These are phyloP conservation scores for Plectosphaerella plurivora DNA, from an alignment of 2,329 filamentous ascomycete species.

Conservation along the genomic window DNA sequence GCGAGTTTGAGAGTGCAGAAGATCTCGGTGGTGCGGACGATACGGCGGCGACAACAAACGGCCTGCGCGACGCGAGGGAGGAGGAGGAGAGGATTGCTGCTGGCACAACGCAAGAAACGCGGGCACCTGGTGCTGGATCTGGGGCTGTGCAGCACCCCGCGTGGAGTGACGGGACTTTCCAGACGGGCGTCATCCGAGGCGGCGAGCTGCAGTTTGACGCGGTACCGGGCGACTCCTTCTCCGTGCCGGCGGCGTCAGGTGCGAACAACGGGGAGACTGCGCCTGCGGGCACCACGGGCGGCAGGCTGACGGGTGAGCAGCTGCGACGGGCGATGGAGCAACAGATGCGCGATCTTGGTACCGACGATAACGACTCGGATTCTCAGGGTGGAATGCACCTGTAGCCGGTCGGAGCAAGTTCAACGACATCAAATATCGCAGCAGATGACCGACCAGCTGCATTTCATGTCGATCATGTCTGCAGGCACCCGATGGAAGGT, in stretches of 20 bases:
- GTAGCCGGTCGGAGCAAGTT: slow-evolving; percentile 23
- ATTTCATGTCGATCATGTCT: no score
- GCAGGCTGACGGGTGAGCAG: slow-evolving; percentile 54
- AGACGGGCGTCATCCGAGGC: slow-evolving; percentile 51
- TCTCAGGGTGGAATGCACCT: slow-evolving; percentile 58
- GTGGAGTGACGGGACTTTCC: slow-evolving; percentile 62
- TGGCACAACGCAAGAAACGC: neutral
- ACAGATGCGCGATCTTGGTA: slow-evolving; percentile 41
- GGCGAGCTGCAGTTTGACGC: slow-evolving; percentile 43
- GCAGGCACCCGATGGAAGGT: no score
- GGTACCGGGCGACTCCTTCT: neutral
- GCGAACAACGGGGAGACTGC: neutral
- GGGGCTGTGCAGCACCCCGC: slow-evolving; percentile 29
- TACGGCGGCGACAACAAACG: slow-evolving; percentile 10
- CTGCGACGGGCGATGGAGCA: slow-evolving; percentile 51
- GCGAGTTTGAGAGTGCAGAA: slow-evolving; percentile 41
- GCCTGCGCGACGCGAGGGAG: slow-evolving; percentile 5
- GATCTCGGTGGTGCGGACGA: slow-evolving; percentile 10
- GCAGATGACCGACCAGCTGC: no score
- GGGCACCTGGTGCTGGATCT: neutral
- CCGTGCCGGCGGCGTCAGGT: neutral
- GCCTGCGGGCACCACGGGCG: slow-evolving; percentile 23
- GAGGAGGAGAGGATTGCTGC: slow-evolving; percentile 9
- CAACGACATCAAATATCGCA: no score
- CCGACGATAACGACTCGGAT: slow-evolving; percentile 32